Evolutionary conservation across 345 rosid genomes (phyloP), one percentile per base, ranked within the genome.

Genomic region (Dimocarpus longan): DNA sequence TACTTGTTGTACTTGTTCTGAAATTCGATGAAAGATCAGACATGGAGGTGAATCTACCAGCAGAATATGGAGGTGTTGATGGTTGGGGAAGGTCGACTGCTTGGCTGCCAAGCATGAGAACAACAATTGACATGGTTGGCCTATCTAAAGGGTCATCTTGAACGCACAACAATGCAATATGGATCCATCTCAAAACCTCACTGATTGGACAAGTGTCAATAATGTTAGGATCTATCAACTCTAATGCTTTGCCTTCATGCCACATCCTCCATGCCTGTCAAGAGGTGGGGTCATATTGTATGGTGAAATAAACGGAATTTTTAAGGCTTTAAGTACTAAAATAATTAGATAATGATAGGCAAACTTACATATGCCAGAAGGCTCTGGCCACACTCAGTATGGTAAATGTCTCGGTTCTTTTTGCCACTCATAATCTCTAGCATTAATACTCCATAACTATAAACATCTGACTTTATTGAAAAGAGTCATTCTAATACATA

Each of bases 381-480:
- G 85, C 76, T 84, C 21, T 80, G 83, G 24, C 75, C 78, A 18
- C 74, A 50, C 0, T 85, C 82, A 1, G 66, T 65, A 26, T 74
- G 71, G 82, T 76, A 68, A 19, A 84, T 67, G 1, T 85, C 84
- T 65, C 78, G 81, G 77, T 77, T 87, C 82, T 77, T 91, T 78
- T 81, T 83, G 12, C 91, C 87, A 37, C 84, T 78, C 42, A 88
- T 70, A 60, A 89, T 88, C 60, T 89, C 90, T 10, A 89, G 62
- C 69, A 86, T 16, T 16, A 87, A 66, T 6, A 87, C 46, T 59
- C 91, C 89, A 26, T 81, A 91, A 75, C 89, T 87, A 40, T 84
- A 88, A 12, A 89, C 88, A 83, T 91, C 90, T 0, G 88, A 88
- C 73, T 91, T 89, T 6, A 78, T 78, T 0, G 90, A 89, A 68